Evolutionary conservation across 495 filamentous ascomycete species (phyloP), one percentile per base, ranked within the genome.

Genomic region (Trichoderma parareesei): DNA sequence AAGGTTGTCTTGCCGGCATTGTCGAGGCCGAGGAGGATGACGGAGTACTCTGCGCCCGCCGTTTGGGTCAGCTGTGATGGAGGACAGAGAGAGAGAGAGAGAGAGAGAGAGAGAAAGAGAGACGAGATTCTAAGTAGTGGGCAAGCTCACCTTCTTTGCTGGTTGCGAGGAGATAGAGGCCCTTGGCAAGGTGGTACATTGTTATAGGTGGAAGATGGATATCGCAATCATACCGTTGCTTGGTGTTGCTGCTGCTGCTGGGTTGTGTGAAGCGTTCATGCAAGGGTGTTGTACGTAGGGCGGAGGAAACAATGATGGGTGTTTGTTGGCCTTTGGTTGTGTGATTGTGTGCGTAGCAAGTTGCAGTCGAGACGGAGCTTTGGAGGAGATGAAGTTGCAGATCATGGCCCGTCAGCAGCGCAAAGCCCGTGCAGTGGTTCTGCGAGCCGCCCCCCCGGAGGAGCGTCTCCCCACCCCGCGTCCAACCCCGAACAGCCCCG

Each of bases 1-100:
- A 98, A 92, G 14, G 94, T 98, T 43, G 94, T 98, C 81, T 98
- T 98, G 75, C 94, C 94, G 62, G 94, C 94, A 71, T 97, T 97
- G 78, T 98, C 94, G 73, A 98, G 88, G 62, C 94, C 94, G 68
- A 98, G 90, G 61, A 98, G 90, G 66, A 98, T 88, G 69, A 98
- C 90, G 42, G 94, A 97, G 82, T 97, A 98, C 81, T 98, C 94
- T 93, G 73, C 5, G 27, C 27, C 27, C 27, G 27, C 27, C 27
- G 27, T 27, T 27, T 16, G 42, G 42, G 11, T 62, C 42, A 35
- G 40, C 67, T 67, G 65, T 66, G 55, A 38, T 33, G 38, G 60
- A n/a, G 9, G 33, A n/a, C 59, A n/a, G 18, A 57, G 1, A 35
- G 6, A 20, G n/a, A 41, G 33, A 5, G 42, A n/a, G n/a, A 14